Evolutionary conservation across 2,329 filamentous ascomycete genomes (phyloP).

Genomic region (Fusarium duplospermum): DNA sequence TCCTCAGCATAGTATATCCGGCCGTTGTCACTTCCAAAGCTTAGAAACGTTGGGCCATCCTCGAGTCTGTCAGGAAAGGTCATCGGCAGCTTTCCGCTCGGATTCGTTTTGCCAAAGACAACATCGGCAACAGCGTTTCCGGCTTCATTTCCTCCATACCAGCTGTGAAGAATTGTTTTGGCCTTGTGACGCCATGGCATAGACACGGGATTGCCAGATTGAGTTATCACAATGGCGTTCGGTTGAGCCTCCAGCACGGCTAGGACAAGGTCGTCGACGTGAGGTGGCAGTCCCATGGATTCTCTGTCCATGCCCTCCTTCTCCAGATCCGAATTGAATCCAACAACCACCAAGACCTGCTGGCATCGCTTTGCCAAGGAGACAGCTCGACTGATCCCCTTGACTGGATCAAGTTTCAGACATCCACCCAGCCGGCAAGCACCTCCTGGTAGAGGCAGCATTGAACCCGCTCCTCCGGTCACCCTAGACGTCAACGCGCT

Average conservation of each 20-base stretch:
- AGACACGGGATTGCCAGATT: constrained; percentile 23
- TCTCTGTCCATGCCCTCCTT: constrained; percentile 29
- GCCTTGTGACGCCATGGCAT: constrained; percentile 27
- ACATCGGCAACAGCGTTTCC: constrained; percentile 28
- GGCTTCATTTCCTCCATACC: constrained; percentile 28
- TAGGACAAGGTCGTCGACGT: constrained; percentile 21
- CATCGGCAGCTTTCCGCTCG: constrained; percentile 23
- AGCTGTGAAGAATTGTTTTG: constrained; percentile 21
- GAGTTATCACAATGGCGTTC: constrained; percentile 14
- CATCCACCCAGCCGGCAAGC: constrained; percentile 31
- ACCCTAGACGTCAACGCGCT: constrained; percentile 24
- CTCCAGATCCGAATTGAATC: constrained; percentile 24
- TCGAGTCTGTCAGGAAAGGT: constrained; percentile 14
- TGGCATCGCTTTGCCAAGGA: constrained; percentile 11
- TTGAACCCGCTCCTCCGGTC: not conserved
- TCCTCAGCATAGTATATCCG: constrained; percentile 23
- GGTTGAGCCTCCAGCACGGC: constrained; percentile 19
- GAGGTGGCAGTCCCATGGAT: constrained; percentile 16
- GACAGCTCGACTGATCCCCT: constrained; percentile 17
- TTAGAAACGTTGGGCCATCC: constrained; percentile 14
- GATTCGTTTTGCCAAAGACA: constrained; percentile 19
- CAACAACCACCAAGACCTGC: constrained; percentile 14
- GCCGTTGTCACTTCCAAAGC: constrained; percentile 24
- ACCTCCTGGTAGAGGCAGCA: constrained; percentile 28
- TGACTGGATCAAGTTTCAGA: constrained; percentile 5